A percentile compares a stretch with the other conserved stretches of the same genome.
Evolutionary conservation across 768 basidiomycete genomes (phyloP).

Genomic region (Sporobolomyces pararoseus): DNA sequence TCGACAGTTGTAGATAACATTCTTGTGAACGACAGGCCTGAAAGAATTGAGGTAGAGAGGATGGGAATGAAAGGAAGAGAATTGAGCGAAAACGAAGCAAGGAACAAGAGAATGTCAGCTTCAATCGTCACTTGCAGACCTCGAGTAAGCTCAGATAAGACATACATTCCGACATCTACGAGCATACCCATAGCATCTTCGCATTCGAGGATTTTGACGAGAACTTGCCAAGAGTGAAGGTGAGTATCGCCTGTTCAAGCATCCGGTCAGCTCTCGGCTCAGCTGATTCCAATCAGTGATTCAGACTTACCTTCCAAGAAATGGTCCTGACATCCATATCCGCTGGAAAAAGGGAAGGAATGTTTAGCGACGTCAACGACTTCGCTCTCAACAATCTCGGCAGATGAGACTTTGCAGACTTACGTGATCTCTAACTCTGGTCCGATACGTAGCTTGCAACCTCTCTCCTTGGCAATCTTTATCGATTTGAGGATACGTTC

Average conservation of each 20-base stretch:
- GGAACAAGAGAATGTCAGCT: constrained; percentile 6
- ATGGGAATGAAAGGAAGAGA: neutral
- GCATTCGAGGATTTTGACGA: constrained; percentile 79
- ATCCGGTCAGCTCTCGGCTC: neutral
- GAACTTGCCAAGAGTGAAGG: constrained; percentile 94
- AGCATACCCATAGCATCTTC: constrained; percentile 78
- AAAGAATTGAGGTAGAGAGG: constrained; percentile 2
- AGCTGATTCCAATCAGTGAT: neutral
- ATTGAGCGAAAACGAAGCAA: neutral
- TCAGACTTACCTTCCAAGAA: constrained; percentile 76
- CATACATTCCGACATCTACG: constrained; percentile 95
- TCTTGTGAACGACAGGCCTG: constrained; percentile 97
- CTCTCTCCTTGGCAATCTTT: constrained; percentile 74
- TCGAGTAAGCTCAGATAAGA: neutral
- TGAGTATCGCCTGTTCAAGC: constrained; percentile 75
- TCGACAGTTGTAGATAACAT: constrained; percentile 95
- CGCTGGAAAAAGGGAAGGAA: constrained; percentile 54
- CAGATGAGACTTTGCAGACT: constrained; percentile 37
- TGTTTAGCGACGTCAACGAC: neutral
- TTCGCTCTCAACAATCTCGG: neutral
- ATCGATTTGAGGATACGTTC: constrained; percentile 88
- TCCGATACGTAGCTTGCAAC: constrained; percentile 86
- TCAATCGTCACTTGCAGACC: neutral
- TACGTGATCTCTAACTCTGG: constrained; percentile 96
- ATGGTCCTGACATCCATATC: constrained; percentile 96